These are phyloP conservation scores for Cladophialophora exuberans DNA, from an alignment of 2,329 filamentous ascomycete species.

Conservation along the genomic window DNA sequence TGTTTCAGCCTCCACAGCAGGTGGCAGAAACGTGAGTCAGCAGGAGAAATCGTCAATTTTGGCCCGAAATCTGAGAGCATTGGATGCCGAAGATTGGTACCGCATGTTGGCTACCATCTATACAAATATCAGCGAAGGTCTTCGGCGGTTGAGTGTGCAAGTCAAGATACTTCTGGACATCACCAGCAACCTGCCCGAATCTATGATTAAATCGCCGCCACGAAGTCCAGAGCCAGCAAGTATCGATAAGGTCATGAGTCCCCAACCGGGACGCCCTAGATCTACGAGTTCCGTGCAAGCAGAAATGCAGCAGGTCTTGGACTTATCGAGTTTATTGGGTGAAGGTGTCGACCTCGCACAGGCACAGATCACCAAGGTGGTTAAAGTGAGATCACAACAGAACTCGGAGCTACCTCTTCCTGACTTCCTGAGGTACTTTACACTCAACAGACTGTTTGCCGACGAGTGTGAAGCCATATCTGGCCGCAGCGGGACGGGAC, in stretches of 20 bases:
- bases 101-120: constrained; percentile 81
- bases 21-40: constrained; percentile 69
- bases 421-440: constrained; percentile 65
- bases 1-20: constrained; percentile 78
- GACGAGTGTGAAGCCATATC: constrained; percentile 70
- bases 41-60: constrained; percentile 89
- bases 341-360: constrained; percentile 70
- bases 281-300: constrained; percentile 48
- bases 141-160: constrained; percentile 84
- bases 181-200: constrained; percentile 64
- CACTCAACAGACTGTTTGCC: constrained; percentile 65
- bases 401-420: constrained; percentile 58
- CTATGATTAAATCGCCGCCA: constrained; percentile 51
- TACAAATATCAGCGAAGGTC: constrained; percentile 80
- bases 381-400: constrained; percentile 66
- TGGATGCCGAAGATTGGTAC: constrained; percentile 85
- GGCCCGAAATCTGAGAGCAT: constrained; percentile 80
- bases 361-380: constrained; percentile 64
- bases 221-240: constrained; percentile 46
- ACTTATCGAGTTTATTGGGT: constrained; percentile 67
- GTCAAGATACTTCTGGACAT: constrained; percentile 95
- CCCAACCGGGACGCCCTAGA: constrained; percentile 22
- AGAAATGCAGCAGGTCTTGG: constrained; percentile 65
- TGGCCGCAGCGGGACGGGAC: constrained; percentile 60
- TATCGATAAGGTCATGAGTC: constrained; percentile 24